Conservation (phyloP, 1,284 basidiomycete species). For the Leccinum discolor region DNA sequence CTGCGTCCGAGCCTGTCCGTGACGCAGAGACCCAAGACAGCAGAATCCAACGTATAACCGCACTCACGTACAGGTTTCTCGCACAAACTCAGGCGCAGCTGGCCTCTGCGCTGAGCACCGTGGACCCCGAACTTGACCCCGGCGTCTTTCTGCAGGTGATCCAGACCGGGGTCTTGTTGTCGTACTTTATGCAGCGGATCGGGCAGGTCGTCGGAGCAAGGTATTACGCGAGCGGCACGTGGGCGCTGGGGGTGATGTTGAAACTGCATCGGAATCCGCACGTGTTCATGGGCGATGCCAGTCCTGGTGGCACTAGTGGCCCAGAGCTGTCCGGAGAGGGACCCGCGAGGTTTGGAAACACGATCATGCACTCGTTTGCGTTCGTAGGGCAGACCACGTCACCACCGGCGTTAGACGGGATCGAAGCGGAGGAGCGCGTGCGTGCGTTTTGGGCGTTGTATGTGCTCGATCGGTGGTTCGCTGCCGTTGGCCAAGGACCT, state of each 20-base stretch:
- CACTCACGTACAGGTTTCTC: conserved; percentile 29
- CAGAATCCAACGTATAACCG: neutral
- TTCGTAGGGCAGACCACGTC: conserved; percentile 21
- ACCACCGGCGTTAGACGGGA: conserved; percentile 35
- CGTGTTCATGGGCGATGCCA: neutral
- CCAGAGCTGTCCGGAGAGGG: neutral
- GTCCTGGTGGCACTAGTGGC: neutral
- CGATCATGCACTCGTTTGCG: conserved; percentile 1
- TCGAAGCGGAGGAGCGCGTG: conserved; percentile 49
- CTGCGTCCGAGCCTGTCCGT: conserved; percentile 15
- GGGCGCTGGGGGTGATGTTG: conserved; percentile 35
- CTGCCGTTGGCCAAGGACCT: conserved; percentile 34
- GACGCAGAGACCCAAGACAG: neutral
- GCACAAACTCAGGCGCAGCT: conserved; percentile 32
- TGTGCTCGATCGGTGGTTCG: conserved; percentile 40
- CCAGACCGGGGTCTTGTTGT: conserved; percentile 48
- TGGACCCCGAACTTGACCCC: conserved; percentile 20
- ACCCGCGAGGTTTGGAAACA: neutral
- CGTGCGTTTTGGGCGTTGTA: conserved; percentile 49
- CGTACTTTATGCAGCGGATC: conserved; percentile 42
- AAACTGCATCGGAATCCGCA: conserved; percentile 33
- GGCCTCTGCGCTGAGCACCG: conserved; percentile 14
- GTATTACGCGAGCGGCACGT: conserved; percentile 42
- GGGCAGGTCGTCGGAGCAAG: conserved; percentile 44
- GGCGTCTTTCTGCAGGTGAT: conserved; percentile 42